Percentiles rank a stretch among this genome's conserved stretches.
Evolutionary conservation across 176 grass and related monocot genomes (phyloP).

Genomic region (Carex scoparia): DNA sequence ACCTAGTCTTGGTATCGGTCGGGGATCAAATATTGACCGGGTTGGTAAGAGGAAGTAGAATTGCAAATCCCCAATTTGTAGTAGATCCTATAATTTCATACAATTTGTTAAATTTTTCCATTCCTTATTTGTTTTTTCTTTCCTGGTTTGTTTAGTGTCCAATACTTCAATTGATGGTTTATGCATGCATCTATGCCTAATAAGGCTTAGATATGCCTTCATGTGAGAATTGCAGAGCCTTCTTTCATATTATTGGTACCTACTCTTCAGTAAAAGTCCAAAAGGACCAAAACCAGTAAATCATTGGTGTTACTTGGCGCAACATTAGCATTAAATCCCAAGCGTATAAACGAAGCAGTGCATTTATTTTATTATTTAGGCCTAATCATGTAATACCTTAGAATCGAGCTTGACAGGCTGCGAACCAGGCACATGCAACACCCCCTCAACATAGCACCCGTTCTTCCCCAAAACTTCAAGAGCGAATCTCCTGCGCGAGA

Average conservation of each 20-base stretch:
- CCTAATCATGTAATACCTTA: constrained; percentile 18
- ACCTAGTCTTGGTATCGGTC: neutral
- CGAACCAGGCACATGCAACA: constrained; percentile 47
- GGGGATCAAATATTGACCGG: constrained; percentile 58
- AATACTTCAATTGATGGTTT: neutral
- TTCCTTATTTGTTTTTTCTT: neutral
- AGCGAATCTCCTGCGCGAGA: constrained; percentile 55
- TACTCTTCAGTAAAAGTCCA: neutral
- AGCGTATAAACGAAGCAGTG: neutral
- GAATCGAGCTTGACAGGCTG: constrained; percentile 76
- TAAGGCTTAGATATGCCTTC: neutral
- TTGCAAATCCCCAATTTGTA: constrained; percentile 77
- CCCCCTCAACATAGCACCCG: constrained; percentile 78
- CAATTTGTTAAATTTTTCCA: neutral
- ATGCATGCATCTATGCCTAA: neutral
- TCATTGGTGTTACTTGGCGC: neutral
- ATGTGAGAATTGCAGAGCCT: neutral
- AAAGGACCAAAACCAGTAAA: neutral
- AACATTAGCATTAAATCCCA: neutral
- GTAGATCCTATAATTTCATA: constrained; percentile 46
- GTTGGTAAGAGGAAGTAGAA: constrained; percentile 93
- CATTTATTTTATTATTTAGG: neutral
- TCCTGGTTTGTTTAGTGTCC: neutral
- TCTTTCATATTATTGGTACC: neutral
- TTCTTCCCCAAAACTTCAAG: constrained; percentile 90